Conservation (phyloP, 805 yeast species). For the Saccharomyces kudriavzevii region DNA sequence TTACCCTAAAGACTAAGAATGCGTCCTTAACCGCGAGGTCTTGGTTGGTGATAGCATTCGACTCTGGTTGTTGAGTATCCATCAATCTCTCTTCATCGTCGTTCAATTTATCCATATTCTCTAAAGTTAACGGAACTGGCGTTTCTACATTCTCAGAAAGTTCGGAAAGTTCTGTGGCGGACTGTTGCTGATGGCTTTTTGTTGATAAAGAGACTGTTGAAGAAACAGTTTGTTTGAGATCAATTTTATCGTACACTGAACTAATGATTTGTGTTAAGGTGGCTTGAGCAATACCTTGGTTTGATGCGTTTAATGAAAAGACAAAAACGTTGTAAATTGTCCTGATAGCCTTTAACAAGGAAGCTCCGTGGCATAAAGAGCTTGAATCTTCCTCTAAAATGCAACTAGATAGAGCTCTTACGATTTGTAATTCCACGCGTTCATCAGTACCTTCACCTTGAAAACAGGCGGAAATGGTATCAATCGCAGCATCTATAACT, state of each 20-base stretch:
- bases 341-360: slow-evolving; percentile 80
- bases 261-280: slow-evolving; percentile 84
- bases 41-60: slow-evolving; percentile 31
- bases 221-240: slow-evolving; percentile 16
- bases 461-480: slow-evolving; percentile 75
- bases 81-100: slow-evolving; percentile 50
- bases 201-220: slow-evolving; percentile 1
- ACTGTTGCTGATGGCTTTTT: slow-evolving; percentile 23
- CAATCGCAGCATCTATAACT: slow-evolving; percentile 73
- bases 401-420: slow-evolving; percentile 84
- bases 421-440: slow-evolving; percentile 82
- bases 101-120: slow-evolving; percentile 48
- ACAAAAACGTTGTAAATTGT: slow-evolving; percentile 90
- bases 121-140: slow-evolving; percentile 42
- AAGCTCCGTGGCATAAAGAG: slow-evolving; percentile 73
- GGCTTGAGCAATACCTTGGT: slow-evolving; percentile 94
- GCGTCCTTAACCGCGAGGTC: slow-evolving; percentile 83
- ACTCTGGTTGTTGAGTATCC: slow-evolving; percentile 31
- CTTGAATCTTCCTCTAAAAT: slow-evolving; percentile 72
- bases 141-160: slow-evolving; percentile 26
- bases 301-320: slow-evolving; percentile 67
- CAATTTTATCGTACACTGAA: slow-evolving; percentile 66
- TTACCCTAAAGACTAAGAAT: slow-evolving; percentile 82
- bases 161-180: slow-evolving; percentile 11
- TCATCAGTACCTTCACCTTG: slow-evolving; percentile 91